Percentiles rank a stretch among this genome's conserved stretches.
Evolutionary conservation across 2,329 filamentous ascomycete genomes (phyloP).

Genomic region (Diaporthe australafricana): DNA sequence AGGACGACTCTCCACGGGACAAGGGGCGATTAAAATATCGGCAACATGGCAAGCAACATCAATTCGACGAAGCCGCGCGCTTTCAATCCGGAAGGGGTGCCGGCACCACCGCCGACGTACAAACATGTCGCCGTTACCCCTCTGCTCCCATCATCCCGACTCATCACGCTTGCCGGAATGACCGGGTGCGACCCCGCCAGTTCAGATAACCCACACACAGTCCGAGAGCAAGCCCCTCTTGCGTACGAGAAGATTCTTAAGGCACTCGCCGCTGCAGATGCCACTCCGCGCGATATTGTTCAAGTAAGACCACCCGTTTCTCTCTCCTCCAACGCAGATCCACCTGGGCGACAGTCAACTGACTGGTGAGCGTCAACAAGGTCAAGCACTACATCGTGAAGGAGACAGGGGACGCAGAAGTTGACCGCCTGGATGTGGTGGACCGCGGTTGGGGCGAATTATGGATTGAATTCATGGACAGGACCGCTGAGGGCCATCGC

Average conservation of each 20-base stretch:
- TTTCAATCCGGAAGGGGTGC: conserved; percentile 31
- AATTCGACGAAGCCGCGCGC: conserved; percentile 24
- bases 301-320: conserved; percentile 3
- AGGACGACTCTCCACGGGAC: not conserved
- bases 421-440: conserved; percentile 30
- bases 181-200: conserved; percentile 34
- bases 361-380: conserved; percentile 3
- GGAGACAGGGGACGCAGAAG: conserved; percentile 26
- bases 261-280: conserved; percentile 30
- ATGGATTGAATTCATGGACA: conserved; percentile 34
- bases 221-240: conserved; percentile 26
- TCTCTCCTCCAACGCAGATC: not conserved
- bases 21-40: not conserved
- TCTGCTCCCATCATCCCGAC: conserved; percentile 28
- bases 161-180: conserved; percentile 31
- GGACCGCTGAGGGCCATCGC: conserved; percentile 25
- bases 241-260: conserved; percentile 30
- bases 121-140: conserved; percentile 32
- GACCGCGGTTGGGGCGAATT: conserved; percentile 32
- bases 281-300: conserved; percentile 33
- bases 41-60: conserved; percentile 3
- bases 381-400: conserved; percentile 35
- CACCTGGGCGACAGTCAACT: not conserved
- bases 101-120: conserved; percentile 28
- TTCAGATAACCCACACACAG: conserved; percentile 27